phyloP scores from a whole-genome alignment of 495 filamentous ascomycete genomes.

The Pseudevernia furfuracea region DNA sequence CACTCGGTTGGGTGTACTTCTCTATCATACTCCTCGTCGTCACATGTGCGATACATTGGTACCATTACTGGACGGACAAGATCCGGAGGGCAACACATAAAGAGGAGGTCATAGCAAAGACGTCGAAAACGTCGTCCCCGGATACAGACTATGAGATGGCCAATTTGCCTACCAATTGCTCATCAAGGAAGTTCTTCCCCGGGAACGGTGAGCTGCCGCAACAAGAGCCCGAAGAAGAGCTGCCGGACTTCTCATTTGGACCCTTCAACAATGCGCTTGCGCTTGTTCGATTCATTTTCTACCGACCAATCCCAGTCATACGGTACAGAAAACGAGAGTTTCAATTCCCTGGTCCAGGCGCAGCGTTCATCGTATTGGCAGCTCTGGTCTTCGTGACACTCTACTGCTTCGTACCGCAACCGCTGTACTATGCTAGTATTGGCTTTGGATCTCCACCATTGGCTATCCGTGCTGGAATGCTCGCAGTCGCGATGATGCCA shows the following conservation, averaged over 20 bases:
- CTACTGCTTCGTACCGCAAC: slow-evolving; percentile 79
- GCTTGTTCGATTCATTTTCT: slow-evolving; percentile 75
- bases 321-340: slow-evolving; percentile 54
- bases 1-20: slow-evolving; percentile 81
- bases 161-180: slow-evolving; percentile 58
- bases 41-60: slow-evolving; percentile 59
- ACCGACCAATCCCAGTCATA: slow-evolving; percentile 67
- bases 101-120: slow-evolving; percentile 52
- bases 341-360: slow-evolving; percentile 66
- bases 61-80: slow-evolving; percentile 82
- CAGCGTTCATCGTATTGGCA: slow-evolving; percentile 55
- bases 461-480: slow-evolving; percentile 86
- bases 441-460: slow-evolving; percentile 79
- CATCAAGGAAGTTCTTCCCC: slow-evolving; percentile 66
- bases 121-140: slow-evolving; percentile 46
- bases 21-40: slow-evolving; percentile 59
- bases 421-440: slow-evolving; percentile 77
- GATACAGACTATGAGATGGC: slow-evolving; percentile 62
- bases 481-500: slow-evolving; percentile 85
- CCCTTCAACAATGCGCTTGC: slow-evolving; percentile 69
- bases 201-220: slow-evolving; percentile 43
- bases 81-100: slow-evolving; percentile 76
- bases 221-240: slow-evolving; percentile 48
- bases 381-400: slow-evolving; percentile 64
- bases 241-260: slow-evolving; percentile 58